Base-by-base conservation (phyloP, 2,329 filamentous ascomycete genomes). In the Ophiostoma perfectum region DNA sequence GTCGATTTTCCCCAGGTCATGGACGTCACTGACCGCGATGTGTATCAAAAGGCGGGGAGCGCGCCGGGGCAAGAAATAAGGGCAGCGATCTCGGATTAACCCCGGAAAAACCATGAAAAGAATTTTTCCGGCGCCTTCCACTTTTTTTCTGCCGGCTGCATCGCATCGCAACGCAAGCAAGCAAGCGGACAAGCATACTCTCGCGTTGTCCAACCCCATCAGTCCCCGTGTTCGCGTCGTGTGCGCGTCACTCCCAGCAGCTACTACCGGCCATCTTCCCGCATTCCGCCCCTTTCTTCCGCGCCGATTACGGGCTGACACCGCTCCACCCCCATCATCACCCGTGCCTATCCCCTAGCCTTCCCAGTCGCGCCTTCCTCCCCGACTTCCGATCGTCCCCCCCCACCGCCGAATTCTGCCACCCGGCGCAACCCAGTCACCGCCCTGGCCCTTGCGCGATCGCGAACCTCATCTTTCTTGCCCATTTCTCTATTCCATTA, bases 31-130 rank as follows among this genome's bases (percentile, higher is more conserved):
- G 42, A 44, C 63, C 8, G 42, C 42, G 63, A 45, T 75, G 74
- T 75, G 73, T 75, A 75, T 75, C 74, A 69, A 68, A 69, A 68
- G 64, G 66, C 68, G 70, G 69, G 67, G 68, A 69, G 66, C 39
- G 65, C 63, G 38, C 68, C 72, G 74, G 75, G 75, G 75, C 74
- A 74, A 70, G 69, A 75, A 74, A 75, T 74, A 73, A 75, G 73
- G 74, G 74, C 73, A 75, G 71, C 70, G 60, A 60, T 60, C 63
- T 71, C 71, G 73, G 73, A 74, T 67, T 66, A 73, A 70, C 65
- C 63, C 47, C 71, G 70, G 70, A 72, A 74, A 67, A 70, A 68
- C 67, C 55, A 5, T 7, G 6, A 9, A n/a, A 36, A 74, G 73
- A 72, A 47, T 65, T 69, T 18, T 47, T 67, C 68, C 68, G 65